Percentiles rank a stretch among this genome's conserved stretches.
Evolutionary conservation across 495 filamentous ascomycete species (phyloP).

Genomic region (Parathielavia hyrcaniae): DNA sequence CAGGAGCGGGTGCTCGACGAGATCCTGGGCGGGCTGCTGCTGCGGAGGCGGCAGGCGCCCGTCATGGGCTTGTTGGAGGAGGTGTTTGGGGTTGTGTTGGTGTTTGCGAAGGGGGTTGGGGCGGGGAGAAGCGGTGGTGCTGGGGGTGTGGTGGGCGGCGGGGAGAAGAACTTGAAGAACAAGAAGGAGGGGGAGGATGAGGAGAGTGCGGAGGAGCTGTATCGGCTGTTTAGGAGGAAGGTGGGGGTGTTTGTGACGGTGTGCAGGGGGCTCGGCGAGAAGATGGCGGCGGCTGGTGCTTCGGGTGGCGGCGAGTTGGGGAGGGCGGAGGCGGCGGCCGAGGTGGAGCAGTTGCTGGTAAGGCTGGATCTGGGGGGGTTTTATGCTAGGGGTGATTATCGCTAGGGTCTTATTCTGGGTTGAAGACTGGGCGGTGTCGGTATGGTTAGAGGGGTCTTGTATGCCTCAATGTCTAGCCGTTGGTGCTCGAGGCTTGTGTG

Average conservation of each 20-base stretch:
- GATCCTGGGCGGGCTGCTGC: constrained; percentile 67
- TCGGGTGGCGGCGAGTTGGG: constrained; percentile 41
- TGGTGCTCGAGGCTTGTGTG: too few relatives aligned
- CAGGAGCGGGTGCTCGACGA: constrained; percentile 74
- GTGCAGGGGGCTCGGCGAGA: constrained; percentile 54
- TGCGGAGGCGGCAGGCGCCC: constrained; percentile 62
- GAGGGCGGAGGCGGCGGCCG: constrained; percentile 29
- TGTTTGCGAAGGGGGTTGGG: constrained; percentile 48
- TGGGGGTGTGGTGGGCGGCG: too few relatives aligned
- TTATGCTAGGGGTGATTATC: constrained; percentile 34
- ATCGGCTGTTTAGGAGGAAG: constrained; percentile 59
- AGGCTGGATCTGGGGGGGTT: constrained; percentile 58
- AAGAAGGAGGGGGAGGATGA: constrained; percentile 17
- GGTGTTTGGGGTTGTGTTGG: constrained; percentile 65
- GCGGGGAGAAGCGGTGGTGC: not conserved
- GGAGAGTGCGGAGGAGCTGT: constrained; percentile 48
- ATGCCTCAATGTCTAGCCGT: too few relatives aligned
- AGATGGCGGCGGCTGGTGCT: constrained; percentile 37
- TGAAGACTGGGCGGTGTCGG: not conserved
- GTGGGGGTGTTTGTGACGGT: constrained; percentile 62
- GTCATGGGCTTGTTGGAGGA: constrained; percentile 70
- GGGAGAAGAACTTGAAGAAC: not conserved
- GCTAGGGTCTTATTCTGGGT: not conserved
- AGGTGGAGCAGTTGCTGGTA: constrained; percentile 49
- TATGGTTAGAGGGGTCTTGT: not conserved